Percentiles rank a stretch among this genome's conserved stretches.
These are phyloP conservation scores for Colletotrichum sp. DNA, from an alignment of 2,329 filamentous ascomycete genomes.

Conservation along the genomic window DNA sequence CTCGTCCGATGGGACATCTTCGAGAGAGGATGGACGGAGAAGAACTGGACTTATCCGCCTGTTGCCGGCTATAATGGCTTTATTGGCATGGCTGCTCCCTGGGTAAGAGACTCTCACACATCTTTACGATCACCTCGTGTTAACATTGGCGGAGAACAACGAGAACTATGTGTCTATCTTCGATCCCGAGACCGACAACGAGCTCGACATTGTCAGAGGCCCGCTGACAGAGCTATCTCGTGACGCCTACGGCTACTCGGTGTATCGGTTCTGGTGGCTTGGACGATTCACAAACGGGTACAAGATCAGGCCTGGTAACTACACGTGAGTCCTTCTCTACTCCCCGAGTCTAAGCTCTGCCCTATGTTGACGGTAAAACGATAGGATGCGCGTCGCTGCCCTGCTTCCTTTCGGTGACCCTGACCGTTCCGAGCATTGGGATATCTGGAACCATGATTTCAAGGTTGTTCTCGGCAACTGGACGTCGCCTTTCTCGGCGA, in stretches of 20 bases:
- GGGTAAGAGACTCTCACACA: background rate
- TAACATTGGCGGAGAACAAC: background rate
- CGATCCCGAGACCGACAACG: conserved; percentile 2
- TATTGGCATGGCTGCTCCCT: conserved; percentile 32
- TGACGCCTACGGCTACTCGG: background rate
- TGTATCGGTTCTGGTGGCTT: conserved; percentile 13
- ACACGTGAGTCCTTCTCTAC: background rate
- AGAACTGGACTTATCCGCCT: conserved; percentile 45
- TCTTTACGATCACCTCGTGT: no score
- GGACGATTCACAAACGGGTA: conserved; percentile 4
- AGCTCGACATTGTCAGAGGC: conserved; percentile 5
- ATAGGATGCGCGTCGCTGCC: conserved; percentile 16
- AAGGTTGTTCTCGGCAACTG: background rate
- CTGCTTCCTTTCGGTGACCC: conserved; percentile 14
- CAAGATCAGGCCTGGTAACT: conserved; percentile 12
- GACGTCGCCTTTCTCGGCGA: background rate
- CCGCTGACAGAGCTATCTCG: background rate
- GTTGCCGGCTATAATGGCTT: conserved; percentile 39
- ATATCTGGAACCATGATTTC: background rate
- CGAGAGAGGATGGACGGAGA: conserved; percentile 39
- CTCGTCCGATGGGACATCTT: conserved; percentile 35
- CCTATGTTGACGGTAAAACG: background rate
- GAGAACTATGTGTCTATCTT: background rate
- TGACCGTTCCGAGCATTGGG: conserved; percentile 4
- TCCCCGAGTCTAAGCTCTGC: fast-evolving